These are phyloP conservation scores for Cutaneotrichosporon sp. DNA, from an alignment of 1,284 basidiomycete species.

Conservation along the genomic window DNA sequence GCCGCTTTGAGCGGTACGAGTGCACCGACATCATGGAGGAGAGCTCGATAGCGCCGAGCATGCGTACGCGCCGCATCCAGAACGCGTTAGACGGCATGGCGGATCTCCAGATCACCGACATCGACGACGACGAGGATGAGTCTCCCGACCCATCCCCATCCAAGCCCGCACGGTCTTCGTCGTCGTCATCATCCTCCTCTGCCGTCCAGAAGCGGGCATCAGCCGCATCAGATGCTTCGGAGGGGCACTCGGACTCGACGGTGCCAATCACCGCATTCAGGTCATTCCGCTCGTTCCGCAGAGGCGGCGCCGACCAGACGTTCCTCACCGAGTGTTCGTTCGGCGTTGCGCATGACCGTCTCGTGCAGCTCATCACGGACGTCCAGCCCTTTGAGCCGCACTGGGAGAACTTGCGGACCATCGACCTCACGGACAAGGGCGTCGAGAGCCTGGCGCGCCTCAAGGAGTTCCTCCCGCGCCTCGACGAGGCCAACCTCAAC, in stretches of 20 bases:
- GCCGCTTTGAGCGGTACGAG: slow-evolving; percentile 20
- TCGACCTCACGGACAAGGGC: slow-evolving; percentile 77
- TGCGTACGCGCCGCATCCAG: slow-evolving; percentile 73
- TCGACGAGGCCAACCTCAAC: slow-evolving; percentile 78
- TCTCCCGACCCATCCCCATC: slow-evolving; percentile 61
- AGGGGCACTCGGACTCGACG: slow-evolving; percentile 23
- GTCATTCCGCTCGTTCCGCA: slow-evolving; percentile 30
- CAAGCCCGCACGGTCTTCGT: slow-evolving; percentile 57
- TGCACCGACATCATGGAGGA: slow-evolving; percentile 18
- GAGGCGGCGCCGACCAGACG: slow-evolving; percentile 63
- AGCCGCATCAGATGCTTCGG: neutral
- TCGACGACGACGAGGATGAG: slow-evolving; percentile 34
- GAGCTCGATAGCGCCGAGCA: slow-evolving; percentile 61
- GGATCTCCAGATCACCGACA: slow-evolving; percentile 63
- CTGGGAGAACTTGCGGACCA: slow-evolving; percentile 78
- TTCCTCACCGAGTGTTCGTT: slow-evolving; percentile 94
- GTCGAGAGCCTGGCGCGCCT: slow-evolving; percentile 87
- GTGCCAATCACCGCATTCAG: slow-evolving; percentile 23
- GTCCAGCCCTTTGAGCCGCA: slow-evolving; percentile 92
- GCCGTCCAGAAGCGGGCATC: neutral
- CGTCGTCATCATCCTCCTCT: neutral
- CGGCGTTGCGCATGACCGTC: slow-evolving; percentile 81
- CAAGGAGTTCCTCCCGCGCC: slow-evolving; percentile 87
- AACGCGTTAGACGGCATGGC: slow-evolving; percentile 72
- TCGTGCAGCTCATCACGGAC: slow-evolving; percentile 92